Base-by-base conservation (phyloP, 306 rosid species). In the Sicyos edulis region DNA sequence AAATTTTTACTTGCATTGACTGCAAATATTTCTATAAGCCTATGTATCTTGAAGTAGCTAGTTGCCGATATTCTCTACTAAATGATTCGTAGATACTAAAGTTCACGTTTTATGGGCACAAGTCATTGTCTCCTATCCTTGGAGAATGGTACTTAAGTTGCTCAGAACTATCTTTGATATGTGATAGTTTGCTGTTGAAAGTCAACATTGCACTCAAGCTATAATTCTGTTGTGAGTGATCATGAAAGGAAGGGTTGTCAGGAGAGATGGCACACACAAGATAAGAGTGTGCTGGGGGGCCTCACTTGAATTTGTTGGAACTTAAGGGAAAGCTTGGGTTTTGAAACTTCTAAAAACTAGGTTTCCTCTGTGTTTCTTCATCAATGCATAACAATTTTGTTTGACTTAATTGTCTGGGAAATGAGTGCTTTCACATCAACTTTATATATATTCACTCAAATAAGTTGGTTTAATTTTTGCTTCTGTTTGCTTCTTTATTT, bases 311-410 rank as follows among this genome's bases (percentile, higher is more conserved):
- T 20, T 65, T n/a, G 24, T 40, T 54, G 53, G 54, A 64, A 44
- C 32, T 8, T 44, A 11, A 42, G 1, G 71, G 53, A 65, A 42
- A 44, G 24, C 54, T 65, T 45, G 34, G 32, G 17, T 20, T 45
- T 10, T 65, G 71, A 65, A 45, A 20, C 34, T 65, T 11, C 71
- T 65, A 65, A 65, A 10, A 9, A 20, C 70, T 11, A 53, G 54
- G 3, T 0, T 65, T 65, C 19, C 34, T 44, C 10, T 13, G 6
- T 6, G n/a, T 44, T 66, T 20, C 32, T 66, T 42, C 10, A 61
- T 61, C 44, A 66, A 44, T 15, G 19, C 6, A 66, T 6, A 7
- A 12, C n/a, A 58, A 22, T 21, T 58, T 6, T 37, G 24, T 24
- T 58, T 58, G 42, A 26, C 24, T 26, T 24, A 12, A 24, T 6